Conservation (phyloP, 345 rosid genomes). For the Sonneratia caseolaris region DNA sequence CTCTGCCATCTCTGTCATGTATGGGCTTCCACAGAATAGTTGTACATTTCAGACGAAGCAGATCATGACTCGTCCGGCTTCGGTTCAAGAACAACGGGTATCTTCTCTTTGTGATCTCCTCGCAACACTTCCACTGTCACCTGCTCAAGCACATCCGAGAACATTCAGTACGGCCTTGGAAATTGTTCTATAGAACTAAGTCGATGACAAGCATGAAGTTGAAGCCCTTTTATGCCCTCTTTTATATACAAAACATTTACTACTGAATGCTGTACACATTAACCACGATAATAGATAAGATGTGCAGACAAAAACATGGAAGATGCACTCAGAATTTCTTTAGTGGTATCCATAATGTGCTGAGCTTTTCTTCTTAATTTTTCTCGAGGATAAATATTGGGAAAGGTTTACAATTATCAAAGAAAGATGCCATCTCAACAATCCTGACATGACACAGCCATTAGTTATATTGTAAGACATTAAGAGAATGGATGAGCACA, state of each 20-base stretch:
- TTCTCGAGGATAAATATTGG: too few species aligned
- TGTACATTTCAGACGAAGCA: constrained; percentile 11
- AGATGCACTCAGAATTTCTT: too few species aligned
- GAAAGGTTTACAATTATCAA: too few species aligned
- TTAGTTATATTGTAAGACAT: not conserved
- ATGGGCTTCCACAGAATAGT: constrained; percentile 3
- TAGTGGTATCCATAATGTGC: too few species aligned
- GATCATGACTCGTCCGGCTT: constrained; percentile 65
- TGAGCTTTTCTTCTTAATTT: too few species aligned
- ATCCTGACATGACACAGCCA: not conserved
- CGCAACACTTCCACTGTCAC: constrained; percentile 80
- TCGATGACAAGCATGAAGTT: not conserved
- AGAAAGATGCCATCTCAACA: too few species aligned
- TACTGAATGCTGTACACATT: too few species aligned
- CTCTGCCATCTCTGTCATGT: constrained; percentile 6
- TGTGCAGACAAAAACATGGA: too few species aligned
- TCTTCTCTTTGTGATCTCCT: constrained; percentile 89
- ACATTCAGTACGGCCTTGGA: not conserved
- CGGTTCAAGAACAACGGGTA: constrained; percentile 75
- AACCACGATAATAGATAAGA: too few species aligned
- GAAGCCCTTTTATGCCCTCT: not conserved
- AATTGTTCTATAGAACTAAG: not conserved
- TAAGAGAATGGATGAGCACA: not conserved
- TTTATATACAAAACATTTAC: not conserved
- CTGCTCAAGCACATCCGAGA: constrained; percentile 22